Evolutionary conservation across 805 yeast genomes (phyloP).

Genomic region (Spathaspora gorwiae): DNA sequence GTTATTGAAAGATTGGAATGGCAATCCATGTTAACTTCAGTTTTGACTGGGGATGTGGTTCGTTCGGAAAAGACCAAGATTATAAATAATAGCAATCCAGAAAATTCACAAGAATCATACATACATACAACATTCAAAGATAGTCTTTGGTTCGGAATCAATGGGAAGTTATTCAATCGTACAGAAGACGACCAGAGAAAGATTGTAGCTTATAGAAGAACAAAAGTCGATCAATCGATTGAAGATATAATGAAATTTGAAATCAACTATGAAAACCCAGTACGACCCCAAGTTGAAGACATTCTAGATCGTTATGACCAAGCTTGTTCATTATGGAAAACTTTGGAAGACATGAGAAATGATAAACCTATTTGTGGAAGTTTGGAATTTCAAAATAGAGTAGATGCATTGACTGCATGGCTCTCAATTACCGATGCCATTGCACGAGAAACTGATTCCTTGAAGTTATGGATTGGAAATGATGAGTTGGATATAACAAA

Average conservation of each 20-base stretch:
- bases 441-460: conserved; percentile 51
- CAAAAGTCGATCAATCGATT: conserved; percentile 67
- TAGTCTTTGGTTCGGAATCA: conserved; percentile 81
- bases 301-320: conserved; percentile 59
- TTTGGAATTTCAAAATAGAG: conserved; percentile 56
- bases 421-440: conserved; percentile 67
- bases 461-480: conserved; percentile 81
- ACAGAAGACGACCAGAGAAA: conserved; percentile 73
- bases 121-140: conserved; percentile 56
- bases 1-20: conserved; percentile 83
- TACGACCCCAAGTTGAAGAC: conserved; percentile 46
- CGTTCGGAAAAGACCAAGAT: conserved; percentile 81
- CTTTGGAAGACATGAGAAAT: conserved; percentile 66
- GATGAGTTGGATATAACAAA: conserved; percentile 64
- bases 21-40: conserved; percentile 91
- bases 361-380: conserved; percentile 72
- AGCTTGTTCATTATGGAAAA: conserved; percentile 76
- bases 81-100: conserved; percentile 42
- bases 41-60: conserved; percentile 92
- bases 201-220: conserved; percentile 63
- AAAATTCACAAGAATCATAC: conserved; percentile 42
- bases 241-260: conserved; percentile 65
- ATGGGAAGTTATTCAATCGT: conserved; percentile 78
- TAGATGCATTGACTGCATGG: conserved; percentile 85
- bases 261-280: conserved; percentile 40